Evolutionary conservation across 352 stramenopile species (phyloP).

Genomic region (Halophytophthora batemanensis): DNA sequence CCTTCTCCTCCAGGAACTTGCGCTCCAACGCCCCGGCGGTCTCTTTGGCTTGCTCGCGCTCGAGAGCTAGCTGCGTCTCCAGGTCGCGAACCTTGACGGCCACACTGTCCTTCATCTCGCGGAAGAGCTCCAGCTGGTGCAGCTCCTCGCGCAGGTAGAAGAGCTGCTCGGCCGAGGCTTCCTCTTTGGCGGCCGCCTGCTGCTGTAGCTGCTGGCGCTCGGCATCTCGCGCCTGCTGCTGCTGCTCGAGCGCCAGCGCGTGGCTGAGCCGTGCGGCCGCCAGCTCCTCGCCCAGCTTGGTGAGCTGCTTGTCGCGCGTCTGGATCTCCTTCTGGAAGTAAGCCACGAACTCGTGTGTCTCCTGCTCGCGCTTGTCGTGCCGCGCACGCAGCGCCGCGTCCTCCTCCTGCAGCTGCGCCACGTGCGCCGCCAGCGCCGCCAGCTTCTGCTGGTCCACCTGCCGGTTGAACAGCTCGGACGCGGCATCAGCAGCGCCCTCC

Average conservation of each 20-base stretch:
- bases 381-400: constrained; percentile 75
- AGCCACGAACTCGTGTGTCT: constrained; percentile 93
- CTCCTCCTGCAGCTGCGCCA: constrained; percentile 65
- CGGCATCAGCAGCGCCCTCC: constrained; percentile 21
- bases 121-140: constrained; percentile 62
- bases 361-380: constrained; percentile 87
- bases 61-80: constrained; percentile 53
- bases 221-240: constrained; percentile 39
- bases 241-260: constrained; percentile 54
- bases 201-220: constrained; percentile 47
- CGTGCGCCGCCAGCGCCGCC: constrained; percentile 52
- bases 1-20: constrained; percentile 89
- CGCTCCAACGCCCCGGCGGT: constrained; percentile 68
- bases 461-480: constrained; percentile 58
- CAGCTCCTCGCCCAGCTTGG: constrained; percentile 83
- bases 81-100: constrained; percentile 56
- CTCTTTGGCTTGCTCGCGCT: constrained; percentile 53
- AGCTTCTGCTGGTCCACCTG: constrained; percentile 68
- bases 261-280: constrained; percentile 55
- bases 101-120: constrained; percentile 65
- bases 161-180: constrained; percentile 53
- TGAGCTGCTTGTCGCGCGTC: constrained; percentile 68
- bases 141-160: constrained; percentile 65
- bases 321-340: constrained; percentile 95
- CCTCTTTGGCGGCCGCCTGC: constrained; percentile 41